Base-by-base conservation (phyloP, 2,329 filamentous ascomycete genomes). In the Diaporthe vaccinii region DNA sequence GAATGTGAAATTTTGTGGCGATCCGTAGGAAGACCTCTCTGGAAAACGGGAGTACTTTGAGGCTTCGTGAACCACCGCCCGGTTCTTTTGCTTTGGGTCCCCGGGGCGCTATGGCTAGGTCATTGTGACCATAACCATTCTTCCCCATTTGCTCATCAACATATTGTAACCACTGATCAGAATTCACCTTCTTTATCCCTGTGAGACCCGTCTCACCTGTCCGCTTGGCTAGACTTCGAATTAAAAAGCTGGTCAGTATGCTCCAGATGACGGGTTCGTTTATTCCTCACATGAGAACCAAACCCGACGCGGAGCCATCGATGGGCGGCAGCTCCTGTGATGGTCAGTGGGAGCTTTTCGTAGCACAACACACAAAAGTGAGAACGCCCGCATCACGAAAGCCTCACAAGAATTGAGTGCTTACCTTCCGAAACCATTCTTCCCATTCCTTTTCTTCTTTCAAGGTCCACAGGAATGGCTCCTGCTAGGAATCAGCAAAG, bases 41-140 rank as follows among this genome's bases (percentile, higher is more conserved):
- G 3, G 80, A 78, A 49, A 81, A 81, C 0, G 80, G 79, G 1
- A 81, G 55, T 0, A 69, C 78, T 22, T 78, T 75, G 28, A 78
- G 61, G 17, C 65, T 72, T 17, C 76, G 74, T 17, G 62, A 55
- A 5, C 62, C 72, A 17, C 53, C 31, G 31, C 28, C 20, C 14
- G 7, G 20, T 44, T 46, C n/a, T 55, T 25, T 41, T 9, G 4
- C 28, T 70, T 31, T 70, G 6, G 28, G 9, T 31, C 44, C 28
- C 7, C 20, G 8, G 41, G 61, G 20, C 15, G 41, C 14, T 1
- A 22, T 46, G 25, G 59, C 25, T 22, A 65, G 28, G 17, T 49
- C 61, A 10, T 65, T 34, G 5, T 31, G 41, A 8, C 41, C 25
- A 8, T 46, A 10, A 8, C 25, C 10, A 4, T 49, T 65, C 25